Percentiles rank a stretch among this genome's conserved stretches.
These are phyloP conservation scores for Ascosphaera apis DNA, from an alignment of 2,329 filamentous ascomycete species.

Conservation along the genomic window DNA sequence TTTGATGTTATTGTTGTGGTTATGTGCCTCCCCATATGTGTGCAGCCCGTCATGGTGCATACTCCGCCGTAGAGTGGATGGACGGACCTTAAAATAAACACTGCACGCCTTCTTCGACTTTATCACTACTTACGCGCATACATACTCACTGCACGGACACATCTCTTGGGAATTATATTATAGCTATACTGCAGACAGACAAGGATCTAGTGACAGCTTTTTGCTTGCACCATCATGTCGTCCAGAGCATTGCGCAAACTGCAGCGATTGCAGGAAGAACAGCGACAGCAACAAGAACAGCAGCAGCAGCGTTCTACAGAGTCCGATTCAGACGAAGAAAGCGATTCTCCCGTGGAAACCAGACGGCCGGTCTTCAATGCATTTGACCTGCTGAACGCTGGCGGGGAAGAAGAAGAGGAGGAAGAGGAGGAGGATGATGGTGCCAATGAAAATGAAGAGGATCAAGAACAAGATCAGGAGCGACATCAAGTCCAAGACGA, in stretches of 20 bases:
- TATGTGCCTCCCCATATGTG: too few relatives aligned
- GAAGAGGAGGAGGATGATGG: conserved; percentile 13
- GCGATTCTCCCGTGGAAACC: conserved; percentile 12
- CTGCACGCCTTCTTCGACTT: too few relatives aligned
- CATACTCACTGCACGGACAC: too few relatives aligned
- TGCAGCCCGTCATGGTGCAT: too few relatives aligned
- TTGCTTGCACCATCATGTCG: too few relatives aligned
- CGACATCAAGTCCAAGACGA: conserved; percentile 1
- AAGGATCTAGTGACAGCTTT: too few relatives aligned
- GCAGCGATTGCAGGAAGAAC: conserved; percentile 37
- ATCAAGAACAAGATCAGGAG: conserved; percentile 5
- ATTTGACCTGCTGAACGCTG: conserved; percentile 29
- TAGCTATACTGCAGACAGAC: too few relatives aligned
- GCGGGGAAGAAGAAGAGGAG: conserved; percentile 18
- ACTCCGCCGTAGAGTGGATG: too few relatives aligned
- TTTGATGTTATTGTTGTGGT: too few relatives aligned
- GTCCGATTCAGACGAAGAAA: conserved; percentile 16
- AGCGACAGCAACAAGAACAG: conserved; percentile 17
- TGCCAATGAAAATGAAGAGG: conserved; percentile 4
- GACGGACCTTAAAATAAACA: too few relatives aligned
- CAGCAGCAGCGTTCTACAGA: conserved; percentile 18
- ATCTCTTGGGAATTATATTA: too few relatives aligned
- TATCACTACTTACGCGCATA: too few relatives aligned
- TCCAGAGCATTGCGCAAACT: conserved; percentile 41
- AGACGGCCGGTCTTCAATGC: conserved; percentile 25